Evolutionary conservation across 768 basidiomycete species (phyloP), one percentile per base, ranked within the genome.

Genomic region (Podaxis sp.): DNA sequence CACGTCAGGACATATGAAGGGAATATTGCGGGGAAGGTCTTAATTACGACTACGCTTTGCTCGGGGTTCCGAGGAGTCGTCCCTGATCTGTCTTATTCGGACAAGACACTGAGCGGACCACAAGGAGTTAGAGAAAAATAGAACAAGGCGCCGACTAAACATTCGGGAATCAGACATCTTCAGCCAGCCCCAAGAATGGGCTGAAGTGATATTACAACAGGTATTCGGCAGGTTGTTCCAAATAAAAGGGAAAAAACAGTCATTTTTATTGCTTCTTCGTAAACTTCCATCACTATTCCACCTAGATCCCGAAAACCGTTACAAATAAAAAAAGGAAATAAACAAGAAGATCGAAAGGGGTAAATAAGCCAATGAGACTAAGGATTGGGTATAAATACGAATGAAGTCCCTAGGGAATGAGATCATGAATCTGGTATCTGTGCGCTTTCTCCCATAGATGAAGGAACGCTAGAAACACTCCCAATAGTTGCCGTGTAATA

Each of bases 401-500:
- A 2, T 17, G n/a, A 51, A 57, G 39, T 56, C 55, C 61, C 53
- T 7, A 26, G 19, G 38, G 36, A 22, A 44, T 26, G 26, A 24
- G 4, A 49, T 56, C 53, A 57, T 9, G 55, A 13, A 22, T 57
- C 48, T 28, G 28, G 28, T 24, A 33, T 55, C 11, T 55, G 30
- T 13, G 17, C 36, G 4, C 26, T 40, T 17, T 51, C 54, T 24
- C 26, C 33, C 33, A 42, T 44, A n/a, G 59, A 61, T 12, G 54
- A 51, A n/a, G 61, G 61, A 19, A 57, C 52, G 19, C 54, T 63
- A 40, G 61, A 56, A 28, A 19, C 51, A 58, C 66, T 67, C 42
- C 59, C 57, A 15, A 62, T 63, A 19, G 61, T 67, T 13, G 66
- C 64, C 0, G 66, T 64, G 53, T 65, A 63, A 53, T 63, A 67